Conservation (phyloP, 345 rosid genomes). For the Salix purpurea region DNA sequence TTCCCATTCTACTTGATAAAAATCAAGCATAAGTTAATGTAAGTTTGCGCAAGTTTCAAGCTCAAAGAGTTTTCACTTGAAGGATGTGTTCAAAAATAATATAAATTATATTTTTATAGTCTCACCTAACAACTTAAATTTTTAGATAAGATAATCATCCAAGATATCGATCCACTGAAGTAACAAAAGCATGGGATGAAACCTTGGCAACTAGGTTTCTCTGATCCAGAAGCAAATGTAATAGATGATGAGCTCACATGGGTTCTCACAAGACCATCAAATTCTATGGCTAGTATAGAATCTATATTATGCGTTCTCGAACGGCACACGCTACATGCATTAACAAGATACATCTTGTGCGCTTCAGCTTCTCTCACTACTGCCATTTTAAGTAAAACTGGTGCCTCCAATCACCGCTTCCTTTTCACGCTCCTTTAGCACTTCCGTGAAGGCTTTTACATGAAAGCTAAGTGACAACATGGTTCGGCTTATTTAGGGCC, state of each 20-base stretch:
- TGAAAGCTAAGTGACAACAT: not conserved
- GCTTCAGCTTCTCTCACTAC: not conserved
- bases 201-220: not conserved
- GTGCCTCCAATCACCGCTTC: not conserved
- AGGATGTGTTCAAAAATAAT: rapidly evolving
- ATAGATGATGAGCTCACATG: not conserved
- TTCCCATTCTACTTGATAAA: too few species aligned
- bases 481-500: not conserved
- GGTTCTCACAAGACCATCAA: not conserved
- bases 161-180: not conserved
- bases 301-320: not conserved
- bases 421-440: conserved; percentile 7
- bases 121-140: too few species aligned
- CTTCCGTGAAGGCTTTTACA: conserved; percentile 14
- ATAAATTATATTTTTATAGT: too few species aligned
- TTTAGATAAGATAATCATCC: too few species aligned
- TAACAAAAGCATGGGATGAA: not conserved
- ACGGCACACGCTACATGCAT: not conserved
- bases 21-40: too few species aligned
- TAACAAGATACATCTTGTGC: not conserved
- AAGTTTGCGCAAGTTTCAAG: rapidly evolving
- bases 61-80: too few species aligned
- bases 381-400: not conserved
- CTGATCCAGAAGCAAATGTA: not conserved
- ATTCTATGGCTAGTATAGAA: not conserved